Conservation (phyloP, 192 early-diverging fungal species). For the Jimgerdemannia lactiflua region DNA sequence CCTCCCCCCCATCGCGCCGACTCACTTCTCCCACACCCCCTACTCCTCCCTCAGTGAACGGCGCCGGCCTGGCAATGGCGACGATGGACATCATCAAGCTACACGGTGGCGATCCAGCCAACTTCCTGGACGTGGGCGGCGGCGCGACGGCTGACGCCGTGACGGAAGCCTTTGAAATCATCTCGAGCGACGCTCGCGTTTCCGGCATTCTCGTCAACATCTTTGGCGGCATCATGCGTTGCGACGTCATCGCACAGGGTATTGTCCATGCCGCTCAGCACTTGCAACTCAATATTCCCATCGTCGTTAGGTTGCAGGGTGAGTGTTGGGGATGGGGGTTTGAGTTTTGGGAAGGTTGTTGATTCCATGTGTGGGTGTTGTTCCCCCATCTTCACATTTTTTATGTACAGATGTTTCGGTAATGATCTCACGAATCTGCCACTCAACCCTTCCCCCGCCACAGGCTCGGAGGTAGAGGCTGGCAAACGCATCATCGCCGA, state of each 20-base stretch:
- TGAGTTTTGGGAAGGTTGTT: constrained; percentile 26
- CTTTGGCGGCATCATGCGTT: constrained; percentile 99
- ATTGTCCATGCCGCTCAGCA: constrained; percentile 94
- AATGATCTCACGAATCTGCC: background rate
- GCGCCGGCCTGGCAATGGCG: constrained; percentile 98
- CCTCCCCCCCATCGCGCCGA: background rate
- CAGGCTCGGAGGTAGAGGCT: constrained; percentile 70
- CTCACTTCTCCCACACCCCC: background rate
- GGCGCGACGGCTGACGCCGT: constrained; percentile 94
- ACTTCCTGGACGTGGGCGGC: constrained; percentile 99
- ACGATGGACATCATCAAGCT: constrained; percentile 99
- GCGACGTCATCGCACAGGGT: constrained; percentile 97
- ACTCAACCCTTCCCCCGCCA: background rate
- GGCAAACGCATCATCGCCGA: constrained; percentile 57
- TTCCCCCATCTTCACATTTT: no score
- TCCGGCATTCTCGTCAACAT: constrained; percentile 99
- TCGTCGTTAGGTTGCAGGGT: constrained; percentile 96
- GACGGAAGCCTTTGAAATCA: constrained; percentile 99
- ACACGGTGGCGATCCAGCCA: constrained; percentile 97
- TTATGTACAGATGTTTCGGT: background rate
- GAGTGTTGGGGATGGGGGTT: constrained; percentile 44
- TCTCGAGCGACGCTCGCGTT: constrained; percentile 94
- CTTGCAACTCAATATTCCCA: constrained; percentile 89
- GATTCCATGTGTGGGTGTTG: background rate
- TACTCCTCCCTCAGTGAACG: constrained; percentile 64